Evolutionary conservation across 192 early-diverging fungal genomes (phyloP), one percentile per base, ranked within the genome.

Genomic region (Entomortierella lignicola): DNA sequence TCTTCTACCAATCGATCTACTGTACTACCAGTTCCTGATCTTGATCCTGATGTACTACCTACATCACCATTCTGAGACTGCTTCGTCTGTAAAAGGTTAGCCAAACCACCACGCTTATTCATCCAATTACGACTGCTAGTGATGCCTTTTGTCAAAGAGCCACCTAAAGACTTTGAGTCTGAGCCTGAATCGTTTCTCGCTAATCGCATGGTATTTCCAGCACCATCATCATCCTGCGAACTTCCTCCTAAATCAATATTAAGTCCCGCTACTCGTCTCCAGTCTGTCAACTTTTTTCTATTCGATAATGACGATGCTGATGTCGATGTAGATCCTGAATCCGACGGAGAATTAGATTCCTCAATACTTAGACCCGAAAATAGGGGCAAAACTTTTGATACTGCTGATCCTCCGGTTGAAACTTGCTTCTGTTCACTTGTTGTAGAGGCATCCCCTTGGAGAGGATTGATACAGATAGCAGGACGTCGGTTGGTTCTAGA

Each of bases 1-100:
- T 79, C 75, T 37, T 79, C 75, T 6, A 79, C 67, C 39, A 79
- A 43, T 2, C 75, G 75, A 60, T 79, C 75, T 6, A 79, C 62
- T 12, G 56, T 67, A n/a, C n/a, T n/a, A n/a, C n/a, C n/a, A n/a
- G n/a, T n/a, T n/a, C n/a, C n/a, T n/a, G n/a, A n/a, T 17, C 44
- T 60, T 32, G 29, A 23, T 17, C 44, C 63, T 23, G 29, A 21
- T n/a, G 50, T 43, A 31, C 37, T 64, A 25, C 39, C n/a, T n/a
- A 43, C 53, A 31, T 27, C 59, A 25, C 39, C n/a, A 2, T 42
- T 55, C 30, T 54, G 27, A 34, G 60, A 37, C 11, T 15, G 6
- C 11, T 30, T 70, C 15, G 34, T 15, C 39, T 77, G 66, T 29
- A 69, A 57, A 39, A 79, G 26, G 17, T 79, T 79, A 1, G 62